These are phyloP conservation scores for Fusarium liriodendri DNA, from an alignment of 2,329 filamentous ascomycete genomes.

Conservation along the genomic window DNA sequence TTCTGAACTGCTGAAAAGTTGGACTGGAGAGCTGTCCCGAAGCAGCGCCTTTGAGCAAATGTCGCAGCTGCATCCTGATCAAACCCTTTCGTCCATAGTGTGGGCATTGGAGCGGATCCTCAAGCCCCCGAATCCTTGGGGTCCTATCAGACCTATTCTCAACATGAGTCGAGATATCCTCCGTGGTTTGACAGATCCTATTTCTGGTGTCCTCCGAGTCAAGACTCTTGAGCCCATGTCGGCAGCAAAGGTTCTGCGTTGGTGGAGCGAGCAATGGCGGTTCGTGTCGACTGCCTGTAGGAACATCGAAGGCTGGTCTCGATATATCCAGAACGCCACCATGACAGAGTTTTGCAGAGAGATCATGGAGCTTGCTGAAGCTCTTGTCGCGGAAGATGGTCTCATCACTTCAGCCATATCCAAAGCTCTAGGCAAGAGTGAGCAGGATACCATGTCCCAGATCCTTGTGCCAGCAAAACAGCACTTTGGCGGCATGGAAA, in stretches of 20 bases:
- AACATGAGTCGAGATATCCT: constrained; percentile 69
- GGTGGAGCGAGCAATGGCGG: constrained; percentile 89
- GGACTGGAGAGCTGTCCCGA: constrained; percentile 74
- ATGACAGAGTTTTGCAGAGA: constrained; percentile 96
- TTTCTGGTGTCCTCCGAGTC: constrained; percentile 66
- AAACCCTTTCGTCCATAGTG: constrained; percentile 58
- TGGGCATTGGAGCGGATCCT: constrained; percentile 52
- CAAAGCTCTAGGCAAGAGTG: constrained; percentile 48
- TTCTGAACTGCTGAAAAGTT: constrained; percentile 83
- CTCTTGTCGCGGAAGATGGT: constrained; percentile 85
- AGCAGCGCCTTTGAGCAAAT: constrained; percentile 53
- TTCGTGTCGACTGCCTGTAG: constrained; percentile 84
- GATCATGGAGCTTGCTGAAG: constrained; percentile 92
- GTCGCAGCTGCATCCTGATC: constrained; percentile 53
- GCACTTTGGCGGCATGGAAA: constrained; percentile 76
- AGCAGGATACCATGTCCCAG: constrained; percentile 53
- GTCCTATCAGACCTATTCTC: constrained; percentile 67
- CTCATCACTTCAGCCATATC: constrained; percentile 79
- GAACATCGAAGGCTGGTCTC: constrained; percentile 86
- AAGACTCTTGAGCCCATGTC: constrained; percentile 70
- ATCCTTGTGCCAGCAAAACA: constrained; percentile 55
- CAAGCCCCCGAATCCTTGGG: constrained; percentile 60
- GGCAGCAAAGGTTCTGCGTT: constrained; percentile 73
- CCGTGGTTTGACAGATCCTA: constrained; percentile 65
- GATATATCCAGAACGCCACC: constrained; percentile 75